phyloP scores from a whole-genome alignment of 2,329 filamentous ascomycete genomes.

The Colletotrichum lini region DNA sequence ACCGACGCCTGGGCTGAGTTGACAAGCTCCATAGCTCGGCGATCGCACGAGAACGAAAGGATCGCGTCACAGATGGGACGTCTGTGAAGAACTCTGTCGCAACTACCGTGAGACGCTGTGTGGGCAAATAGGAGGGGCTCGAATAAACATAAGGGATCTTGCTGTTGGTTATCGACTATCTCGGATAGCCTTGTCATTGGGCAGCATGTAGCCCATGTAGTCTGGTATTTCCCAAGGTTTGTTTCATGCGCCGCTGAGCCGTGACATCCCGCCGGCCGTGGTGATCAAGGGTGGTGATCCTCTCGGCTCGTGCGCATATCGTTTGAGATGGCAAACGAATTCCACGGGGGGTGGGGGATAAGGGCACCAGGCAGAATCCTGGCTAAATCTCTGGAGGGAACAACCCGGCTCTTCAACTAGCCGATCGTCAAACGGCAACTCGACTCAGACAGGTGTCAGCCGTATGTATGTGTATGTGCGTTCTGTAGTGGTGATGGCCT shows the following conservation, averaged over 20 bases:
- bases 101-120: neutral
- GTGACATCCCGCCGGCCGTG: constrained; percentile 15
- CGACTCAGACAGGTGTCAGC: constrained; percentile 36
- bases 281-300: constrained; percentile 23
- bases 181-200: constrained; percentile 11
- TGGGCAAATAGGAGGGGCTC: constrained; percentile 8
- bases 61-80: constrained; percentile 40
- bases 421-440: constrained; percentile 29
- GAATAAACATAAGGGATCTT: constrained; percentile 4
- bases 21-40: constrained; percentile 28
- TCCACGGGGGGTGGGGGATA: neutral
- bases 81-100: constrained; percentile 30
- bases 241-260: constrained; percentile 36
- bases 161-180: constrained; percentile 16
- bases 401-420: constrained; percentile 20
- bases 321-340: constrained; percentile 36
- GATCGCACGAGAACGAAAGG: constrained; percentile 1
- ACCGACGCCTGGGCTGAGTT: constrained; percentile 8
- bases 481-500: constrained; percentile 2
- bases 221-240: constrained; percentile 39
- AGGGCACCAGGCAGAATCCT: neutral
- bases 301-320: constrained; percentile 30
- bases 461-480: constrained; percentile 8
- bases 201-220: constrained; percentile 13
- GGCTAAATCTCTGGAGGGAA: constrained; percentile 11